Evolutionary conservation across 2,329 filamentous ascomycete genomes (phyloP).

Genomic region (Beauveria scarabaeidicola): DNA sequence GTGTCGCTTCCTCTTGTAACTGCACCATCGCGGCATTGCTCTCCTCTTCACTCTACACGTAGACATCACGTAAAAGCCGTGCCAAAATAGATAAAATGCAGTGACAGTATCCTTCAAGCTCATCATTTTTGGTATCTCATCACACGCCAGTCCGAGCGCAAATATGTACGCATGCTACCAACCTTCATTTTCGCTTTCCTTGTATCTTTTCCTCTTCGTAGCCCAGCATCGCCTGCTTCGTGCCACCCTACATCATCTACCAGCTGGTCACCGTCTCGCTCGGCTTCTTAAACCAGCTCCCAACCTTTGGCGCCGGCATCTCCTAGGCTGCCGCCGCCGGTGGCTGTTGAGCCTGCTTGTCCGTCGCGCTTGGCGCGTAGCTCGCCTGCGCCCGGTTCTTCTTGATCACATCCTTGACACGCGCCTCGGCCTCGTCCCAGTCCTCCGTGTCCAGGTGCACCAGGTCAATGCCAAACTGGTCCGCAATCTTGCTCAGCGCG

Average conservation of each 20-base stretch:
- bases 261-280: not conserved
- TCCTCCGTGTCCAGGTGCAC: constrained; percentile 75
- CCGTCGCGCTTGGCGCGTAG: constrained; percentile 40
- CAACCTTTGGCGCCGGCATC: not conserved
- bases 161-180: constrained; percentile 2
- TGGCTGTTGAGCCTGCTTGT: constrained; percentile 13
- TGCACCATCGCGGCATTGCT: too few species aligned
- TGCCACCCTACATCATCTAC: too few species aligned
- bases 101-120: not conserved
- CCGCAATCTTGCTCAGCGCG: constrained; percentile 70
- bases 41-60: too few species aligned
- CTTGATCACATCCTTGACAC: constrained; percentile 76
- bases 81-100: not conserved
- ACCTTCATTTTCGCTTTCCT: not conserved
- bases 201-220: not conserved
- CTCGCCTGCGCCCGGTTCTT: constrained; percentile 51
- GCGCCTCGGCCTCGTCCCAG: constrained; percentile 82
- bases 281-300: not conserved
- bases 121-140: constrained; percentile 7
- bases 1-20: too few species aligned
- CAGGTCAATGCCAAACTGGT: constrained; percentile 72
- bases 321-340: constrained; percentile 22
- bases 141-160: not conserved
- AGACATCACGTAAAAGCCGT: not conserved
- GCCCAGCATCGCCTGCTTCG: too few species aligned